Percentiles rank a stretch among this genome's conserved stretches.
These are phyloP conservation scores for Steccherinum ochraceum DNA, from an alignment of 768 basidiomycete species.

Conservation along the genomic window DNA sequence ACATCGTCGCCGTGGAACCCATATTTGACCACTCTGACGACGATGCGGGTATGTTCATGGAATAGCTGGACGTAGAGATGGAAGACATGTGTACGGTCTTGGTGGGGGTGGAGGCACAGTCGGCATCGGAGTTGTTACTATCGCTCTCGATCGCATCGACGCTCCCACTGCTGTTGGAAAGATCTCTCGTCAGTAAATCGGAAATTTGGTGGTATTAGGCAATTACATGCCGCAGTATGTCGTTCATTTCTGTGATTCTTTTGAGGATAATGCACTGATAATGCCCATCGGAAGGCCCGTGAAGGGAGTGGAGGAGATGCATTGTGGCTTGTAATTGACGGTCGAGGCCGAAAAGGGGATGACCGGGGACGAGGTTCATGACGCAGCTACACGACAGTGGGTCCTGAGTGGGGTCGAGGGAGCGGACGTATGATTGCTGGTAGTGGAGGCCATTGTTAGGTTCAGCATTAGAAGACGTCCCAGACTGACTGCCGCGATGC, in stretches of 20 bases:
- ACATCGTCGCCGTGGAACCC: constrained; percentile 26
- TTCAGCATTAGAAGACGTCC: background rate
- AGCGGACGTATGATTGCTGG: constrained; percentile 19
- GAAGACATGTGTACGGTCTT: constrained; percentile 53
- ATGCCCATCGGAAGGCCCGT: constrained; percentile 44
- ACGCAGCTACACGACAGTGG: constrained; percentile 55
- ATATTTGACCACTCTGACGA: constrained; percentile 44
- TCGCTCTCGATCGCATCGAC: background rate
- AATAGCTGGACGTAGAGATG: constrained; percentile 38
- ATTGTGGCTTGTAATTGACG: constrained; percentile 59
- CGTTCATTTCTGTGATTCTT: constrained; percentile 54
- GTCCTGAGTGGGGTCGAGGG: constrained; percentile 25
- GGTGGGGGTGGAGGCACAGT: constrained; percentile 22
- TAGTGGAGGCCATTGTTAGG: constrained; percentile 16
- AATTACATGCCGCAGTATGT: constrained; percentile 57
- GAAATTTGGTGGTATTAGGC: background rate
- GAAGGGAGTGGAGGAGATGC: constrained; percentile 52
- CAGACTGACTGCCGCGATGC: constrained; percentile 16
- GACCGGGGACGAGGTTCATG: constrained; percentile 49
- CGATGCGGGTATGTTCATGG: constrained; percentile 45
- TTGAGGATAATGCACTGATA: constrained; percentile 50
- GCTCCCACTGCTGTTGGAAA: constrained; percentile 9
- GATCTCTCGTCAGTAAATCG: background rate
- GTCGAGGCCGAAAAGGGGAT: constrained; percentile 54
- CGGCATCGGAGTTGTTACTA: constrained; percentile 9